Percentiles rank a stretch among this genome's conserved stretches.
Evolutionary conservation across 257 asterid species (phyloP).

Genomic region (Scutellaria baicalensis): DNA sequence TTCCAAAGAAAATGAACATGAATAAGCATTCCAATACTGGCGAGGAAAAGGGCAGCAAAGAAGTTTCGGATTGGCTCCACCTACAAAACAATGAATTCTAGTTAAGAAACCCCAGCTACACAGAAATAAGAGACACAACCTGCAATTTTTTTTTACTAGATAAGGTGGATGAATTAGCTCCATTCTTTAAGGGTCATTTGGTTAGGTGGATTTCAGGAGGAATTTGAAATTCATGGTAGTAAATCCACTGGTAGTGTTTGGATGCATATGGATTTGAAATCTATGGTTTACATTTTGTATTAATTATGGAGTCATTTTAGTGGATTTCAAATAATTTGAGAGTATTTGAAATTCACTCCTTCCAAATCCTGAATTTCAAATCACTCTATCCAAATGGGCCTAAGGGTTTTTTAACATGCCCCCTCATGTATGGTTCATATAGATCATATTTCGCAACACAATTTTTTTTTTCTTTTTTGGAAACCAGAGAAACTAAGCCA

Average conservation of each 20-base stretch:
- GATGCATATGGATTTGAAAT: too few species aligned
- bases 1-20: slow-evolving; percentile 83
- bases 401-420: neutral
- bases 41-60: slow-evolving; percentile 80
- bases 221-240: too few species aligned
- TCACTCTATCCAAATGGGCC: too few species aligned
- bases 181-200: neutral
- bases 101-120: slow-evolving; percentile 16
- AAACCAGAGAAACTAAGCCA: neutral
- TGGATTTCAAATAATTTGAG: too few species aligned
- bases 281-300: too few species aligned
- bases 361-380: too few species aligned
- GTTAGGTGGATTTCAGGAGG: too few species aligned
- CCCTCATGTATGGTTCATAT: neutral
- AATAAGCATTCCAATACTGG: slow-evolving; percentile 92
- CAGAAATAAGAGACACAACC: neutral
- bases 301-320: too few species aligned
- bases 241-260: too few species aligned
- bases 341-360: too few species aligned
- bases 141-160: neutral
- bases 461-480: neutral
- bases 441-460: neutral
- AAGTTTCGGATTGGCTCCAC: slow-evolving; percentile 80
- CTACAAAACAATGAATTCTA: slow-evolving; percentile 32
- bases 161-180: neutral